Base-by-base conservation (phyloP, 1,284 basidiomycete species). In the Tilletia caries region DNA sequence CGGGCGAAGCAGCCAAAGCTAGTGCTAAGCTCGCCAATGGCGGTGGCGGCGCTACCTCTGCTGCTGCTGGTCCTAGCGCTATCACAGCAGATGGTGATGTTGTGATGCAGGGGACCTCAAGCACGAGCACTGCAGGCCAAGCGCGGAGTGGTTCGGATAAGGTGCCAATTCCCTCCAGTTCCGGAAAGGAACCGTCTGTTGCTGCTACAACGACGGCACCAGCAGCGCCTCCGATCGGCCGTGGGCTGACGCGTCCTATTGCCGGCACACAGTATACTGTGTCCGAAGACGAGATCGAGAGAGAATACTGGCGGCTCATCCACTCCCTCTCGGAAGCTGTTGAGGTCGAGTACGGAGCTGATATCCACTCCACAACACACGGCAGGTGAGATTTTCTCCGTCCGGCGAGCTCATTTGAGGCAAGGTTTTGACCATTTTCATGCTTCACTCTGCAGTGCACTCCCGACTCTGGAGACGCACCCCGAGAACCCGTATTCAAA, bases 301-400 rank as follows among this genome's bases (percentile, higher is more conserved):
- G 88, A 66, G 95, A 98, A 84, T 99, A 98, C 82, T 99, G 96
- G 96, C 88, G 95, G 50, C 88, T 99, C 64, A 93, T 97, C 4
- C 91, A 96, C 83, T 91, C 91, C 43, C 88, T 89, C 65, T 86
- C 88, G 52, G 95, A 98, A 83, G 95, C 92, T 0, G 94, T 99
- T 23, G 96, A 98, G 83, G 91, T 98, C 54, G 96, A 99, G 84
- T 99, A 99, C 81, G 96, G 96, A 32, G 96, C 96, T 0, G 96
- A 99, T 83, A 91, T 99, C 32, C 95, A 98, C 84, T 96, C 95
- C 2, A 95, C 95, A 0, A 95, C 93, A 3, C 94, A 98, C 79
- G 95, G 96, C 82, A 94, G 52, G 52, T 54, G 52, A 92, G 93
- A 93, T 82, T 75, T 86, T 80, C 15, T 23, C 25, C 44, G 37